These are phyloP conservation scores for Sclerotinia glacialis DNA, from an alignment of 2,329 filamentous ascomycete genomes.

Conservation along the genomic window DNA sequence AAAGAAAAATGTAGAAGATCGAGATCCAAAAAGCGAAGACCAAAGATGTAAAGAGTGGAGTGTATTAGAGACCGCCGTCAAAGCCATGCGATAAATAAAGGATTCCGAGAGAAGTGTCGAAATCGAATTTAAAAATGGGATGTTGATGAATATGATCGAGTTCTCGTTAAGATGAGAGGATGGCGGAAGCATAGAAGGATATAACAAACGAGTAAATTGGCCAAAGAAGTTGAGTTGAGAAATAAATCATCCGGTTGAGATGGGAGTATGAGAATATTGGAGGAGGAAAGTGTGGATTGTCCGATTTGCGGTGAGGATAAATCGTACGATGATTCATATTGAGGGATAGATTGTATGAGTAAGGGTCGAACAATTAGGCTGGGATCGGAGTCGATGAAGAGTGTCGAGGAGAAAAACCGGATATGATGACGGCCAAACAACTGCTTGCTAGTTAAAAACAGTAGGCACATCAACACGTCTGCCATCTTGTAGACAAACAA, in stretches of 20 bases:
- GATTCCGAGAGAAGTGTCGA: not conserved
- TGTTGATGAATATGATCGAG: not conserved
- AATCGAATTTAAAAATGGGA: not conserved
- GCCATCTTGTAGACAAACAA: not conserved
- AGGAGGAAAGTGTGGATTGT: not conserved
- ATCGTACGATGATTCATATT: not conserved
- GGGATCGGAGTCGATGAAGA: not conserved
- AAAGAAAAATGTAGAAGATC: not conserved
- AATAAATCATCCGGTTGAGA: not conserved
- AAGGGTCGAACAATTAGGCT: not conserved
- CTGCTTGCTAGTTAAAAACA: not conserved
- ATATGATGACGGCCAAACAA: not conserved
- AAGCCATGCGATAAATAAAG: not conserved
- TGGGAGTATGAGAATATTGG: not conserved
- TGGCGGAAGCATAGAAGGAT: not conserved
- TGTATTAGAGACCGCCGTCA: not conserved
- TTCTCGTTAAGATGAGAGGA: rapidly evolving
- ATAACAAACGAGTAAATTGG: rapidly evolving
- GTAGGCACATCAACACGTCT: not conserved
- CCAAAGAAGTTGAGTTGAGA: not conserved
- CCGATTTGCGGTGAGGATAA: not conserved
- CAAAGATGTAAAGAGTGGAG: not conserved
- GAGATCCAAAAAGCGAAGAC: not conserved
- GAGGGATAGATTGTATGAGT: not conserved
- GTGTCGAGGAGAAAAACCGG: not conserved